Evolutionary conservation across 2,329 filamentous ascomycete genomes (phyloP).

Genomic region (Aspergillus eucalypticola): DNA sequence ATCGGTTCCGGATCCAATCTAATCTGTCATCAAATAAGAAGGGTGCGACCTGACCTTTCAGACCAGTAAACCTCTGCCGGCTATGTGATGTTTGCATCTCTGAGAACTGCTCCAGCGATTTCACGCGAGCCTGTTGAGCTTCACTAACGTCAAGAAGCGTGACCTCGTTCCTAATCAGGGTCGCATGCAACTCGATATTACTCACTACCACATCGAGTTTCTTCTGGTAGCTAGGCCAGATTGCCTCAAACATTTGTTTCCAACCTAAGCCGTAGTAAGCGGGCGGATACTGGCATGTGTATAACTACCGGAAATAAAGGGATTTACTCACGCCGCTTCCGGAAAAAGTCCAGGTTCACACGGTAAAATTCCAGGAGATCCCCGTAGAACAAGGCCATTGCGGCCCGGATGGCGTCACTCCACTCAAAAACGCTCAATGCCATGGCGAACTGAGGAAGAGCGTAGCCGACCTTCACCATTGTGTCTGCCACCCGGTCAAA

Average conservation of each 20-base stretch:
- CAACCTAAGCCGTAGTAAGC: conserved; percentile 4
- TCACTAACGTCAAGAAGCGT: conserved; percentile 5
- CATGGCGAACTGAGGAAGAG: background rate
- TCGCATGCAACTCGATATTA: conserved; percentile 10
- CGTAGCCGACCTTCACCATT: background rate
- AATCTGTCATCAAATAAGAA: conserved; percentile 6
- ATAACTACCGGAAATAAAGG: background rate
- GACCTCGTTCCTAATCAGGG: conserved; percentile 12
- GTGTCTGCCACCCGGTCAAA: background rate
- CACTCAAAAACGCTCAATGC: background rate
- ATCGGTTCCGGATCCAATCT: background rate
- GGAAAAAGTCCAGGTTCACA: conserved; percentile 34
- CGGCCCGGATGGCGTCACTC: background rate
- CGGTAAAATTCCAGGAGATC: conserved; percentile 43
- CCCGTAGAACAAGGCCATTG: conserved; percentile 34
- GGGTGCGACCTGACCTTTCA: conserved; percentile 1
- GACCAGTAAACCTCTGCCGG: background rate
- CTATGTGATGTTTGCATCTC: background rate
- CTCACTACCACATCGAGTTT: conserved; percentile 2
- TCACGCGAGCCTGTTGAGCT: conserved; percentile 8
- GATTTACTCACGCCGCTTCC: conserved; percentile 21
- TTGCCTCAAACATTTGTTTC: conserved; percentile 10
- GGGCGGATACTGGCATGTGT: background rate
- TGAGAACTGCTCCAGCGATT: conserved; percentile 9
- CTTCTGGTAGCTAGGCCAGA: conserved; percentile 6